A percentile compares a stretch with the other conserved stretches of the same genome.
phyloP scores from a whole-genome alignment of 805 yeast species.

The Suhomyces faveliae region DNA sequence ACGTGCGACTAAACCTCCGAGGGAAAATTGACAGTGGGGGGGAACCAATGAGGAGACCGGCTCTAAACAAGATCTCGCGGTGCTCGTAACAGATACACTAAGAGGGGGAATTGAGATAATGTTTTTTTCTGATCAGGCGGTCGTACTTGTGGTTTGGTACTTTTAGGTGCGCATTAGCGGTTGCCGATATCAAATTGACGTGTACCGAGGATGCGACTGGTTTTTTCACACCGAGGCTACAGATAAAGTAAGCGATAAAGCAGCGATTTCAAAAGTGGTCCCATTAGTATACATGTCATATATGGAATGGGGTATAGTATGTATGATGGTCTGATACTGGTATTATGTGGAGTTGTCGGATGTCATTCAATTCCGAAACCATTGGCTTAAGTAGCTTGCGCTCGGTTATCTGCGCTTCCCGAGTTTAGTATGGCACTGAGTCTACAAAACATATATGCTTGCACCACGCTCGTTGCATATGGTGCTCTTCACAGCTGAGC shows the following conservation, averaged over 20 bases:
- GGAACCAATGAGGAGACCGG: background rate
- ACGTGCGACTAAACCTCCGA: constrained; percentile 4
- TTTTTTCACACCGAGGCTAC: background rate
- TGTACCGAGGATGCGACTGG: background rate
- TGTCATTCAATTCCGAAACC: too few relatives aligned
- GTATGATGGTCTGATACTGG: too few relatives aligned
- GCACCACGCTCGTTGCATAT: too few relatives aligned
- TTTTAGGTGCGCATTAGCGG: background rate
- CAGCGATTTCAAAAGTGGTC: too few relatives aligned
- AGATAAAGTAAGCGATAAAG: too few relatives aligned
- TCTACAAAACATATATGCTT: too few relatives aligned
- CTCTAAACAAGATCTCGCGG: background rate
- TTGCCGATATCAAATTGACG: background rate
- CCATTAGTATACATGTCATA: background rate
- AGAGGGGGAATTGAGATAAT: background rate
- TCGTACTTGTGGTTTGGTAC: background rate
- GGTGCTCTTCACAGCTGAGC: too few relatives aligned
- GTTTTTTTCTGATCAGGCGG: background rate
- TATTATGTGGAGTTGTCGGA: too few relatives aligned
- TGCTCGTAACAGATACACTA: background rate
- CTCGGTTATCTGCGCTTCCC: too few relatives aligned
- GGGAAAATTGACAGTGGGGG: background rate
- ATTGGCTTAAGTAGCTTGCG: too few relatives aligned
- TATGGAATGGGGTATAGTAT: too few relatives aligned
- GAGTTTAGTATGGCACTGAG: too few relatives aligned